These are phyloP conservation scores for Cryptococcus wingfieldii DNA, from an alignment of 1,284 basidiomycete species.

Conservation along the genomic window DNA sequence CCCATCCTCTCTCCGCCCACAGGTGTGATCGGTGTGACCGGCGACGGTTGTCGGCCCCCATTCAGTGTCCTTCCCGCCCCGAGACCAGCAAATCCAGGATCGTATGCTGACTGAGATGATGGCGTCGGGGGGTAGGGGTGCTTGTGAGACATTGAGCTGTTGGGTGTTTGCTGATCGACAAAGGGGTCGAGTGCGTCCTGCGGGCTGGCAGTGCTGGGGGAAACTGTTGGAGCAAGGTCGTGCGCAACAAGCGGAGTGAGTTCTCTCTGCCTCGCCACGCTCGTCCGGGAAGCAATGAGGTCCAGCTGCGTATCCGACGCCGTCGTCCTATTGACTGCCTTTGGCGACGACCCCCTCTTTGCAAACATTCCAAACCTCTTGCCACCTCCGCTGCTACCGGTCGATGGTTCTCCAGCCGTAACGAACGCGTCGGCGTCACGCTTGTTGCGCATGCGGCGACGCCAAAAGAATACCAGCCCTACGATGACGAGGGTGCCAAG, in stretches of 20 bases:
- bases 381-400: background rate
- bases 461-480: slow-evolving; percentile 47
- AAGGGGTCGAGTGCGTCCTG: background rate
- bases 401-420: background rate
- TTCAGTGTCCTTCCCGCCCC: background rate
- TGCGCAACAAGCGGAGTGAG: background rate
- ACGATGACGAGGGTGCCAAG: slow-evolving; percentile 39
- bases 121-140: too few relatives aligned
- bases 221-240: background rate
- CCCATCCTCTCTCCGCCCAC: background rate
- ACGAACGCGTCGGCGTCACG: background rate
- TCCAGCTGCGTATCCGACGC: slow-evolving; percentile 15
- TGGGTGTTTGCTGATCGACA: too few relatives aligned
- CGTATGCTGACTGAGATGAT: background rate
- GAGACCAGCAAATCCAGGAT: background rate
- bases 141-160: too few relatives aligned
- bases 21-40: background rate
- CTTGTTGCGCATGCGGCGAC: slow-evolving; percentile 30
- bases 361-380: background rate
- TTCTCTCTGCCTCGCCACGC: background rate
- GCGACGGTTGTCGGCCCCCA: background rate
- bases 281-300: slow-evolving; percentile 9
- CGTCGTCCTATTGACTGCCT: background rate
- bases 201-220: background rate
- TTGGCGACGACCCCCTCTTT: background rate